A percentile compares a stretch with the other conserved stretches of the same genome.
phyloP scores from a whole-genome alignment of 2,329 filamentous ascomycete species.

The Phialocephala subalpina region DNA sequence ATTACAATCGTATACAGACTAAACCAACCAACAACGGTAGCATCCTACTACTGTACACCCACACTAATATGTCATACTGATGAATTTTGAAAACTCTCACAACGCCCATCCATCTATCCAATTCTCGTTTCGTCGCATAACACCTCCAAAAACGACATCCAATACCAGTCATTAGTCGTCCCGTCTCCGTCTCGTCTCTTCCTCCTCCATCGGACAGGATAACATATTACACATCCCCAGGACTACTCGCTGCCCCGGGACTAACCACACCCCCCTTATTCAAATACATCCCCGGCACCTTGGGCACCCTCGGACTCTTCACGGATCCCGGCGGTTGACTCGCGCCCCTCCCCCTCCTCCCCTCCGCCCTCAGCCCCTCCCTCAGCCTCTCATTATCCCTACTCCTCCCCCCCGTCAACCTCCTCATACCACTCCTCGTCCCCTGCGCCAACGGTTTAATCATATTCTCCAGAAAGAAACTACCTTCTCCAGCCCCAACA shows the following conservation, averaged over 20 bases:
- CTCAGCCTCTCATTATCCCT: conserved; percentile 43
- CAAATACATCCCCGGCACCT: conserved; percentile 43
- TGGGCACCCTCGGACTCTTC: conserved; percentile 43
- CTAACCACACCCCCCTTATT: conserved; percentile 28
- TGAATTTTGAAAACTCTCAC: background rate
- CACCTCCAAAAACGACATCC: background rate
- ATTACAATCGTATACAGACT: conserved; percentile 9
- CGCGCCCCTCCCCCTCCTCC: conserved; percentile 34
- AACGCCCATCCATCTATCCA: conserved; percentile 5
- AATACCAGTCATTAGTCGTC: background rate
- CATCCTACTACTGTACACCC: conserved; percentile 1
- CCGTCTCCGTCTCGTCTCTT: background rate
- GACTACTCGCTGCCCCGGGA: conserved; percentile 21
- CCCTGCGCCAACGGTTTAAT: conserved; percentile 65
- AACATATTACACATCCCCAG: background rate
- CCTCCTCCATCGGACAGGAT: background rate
- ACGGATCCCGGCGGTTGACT: conserved; percentile 35
- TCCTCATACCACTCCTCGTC: conserved; percentile 65
- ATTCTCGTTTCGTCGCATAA: background rate
- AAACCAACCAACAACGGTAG: background rate
- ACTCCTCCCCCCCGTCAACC: conserved; percentile 64
- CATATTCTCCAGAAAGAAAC: conserved; percentile 67
- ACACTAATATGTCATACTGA: background rate
- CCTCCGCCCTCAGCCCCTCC: conserved; percentile 40
- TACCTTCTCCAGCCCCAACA: conserved; percentile 43